Percentiles rank a stretch among this genome's conserved stretches.
Evolutionary conservation across 2,329 filamentous ascomycete species (phyloP).

Genomic region (Clonostachys rhizophaga): DNA sequence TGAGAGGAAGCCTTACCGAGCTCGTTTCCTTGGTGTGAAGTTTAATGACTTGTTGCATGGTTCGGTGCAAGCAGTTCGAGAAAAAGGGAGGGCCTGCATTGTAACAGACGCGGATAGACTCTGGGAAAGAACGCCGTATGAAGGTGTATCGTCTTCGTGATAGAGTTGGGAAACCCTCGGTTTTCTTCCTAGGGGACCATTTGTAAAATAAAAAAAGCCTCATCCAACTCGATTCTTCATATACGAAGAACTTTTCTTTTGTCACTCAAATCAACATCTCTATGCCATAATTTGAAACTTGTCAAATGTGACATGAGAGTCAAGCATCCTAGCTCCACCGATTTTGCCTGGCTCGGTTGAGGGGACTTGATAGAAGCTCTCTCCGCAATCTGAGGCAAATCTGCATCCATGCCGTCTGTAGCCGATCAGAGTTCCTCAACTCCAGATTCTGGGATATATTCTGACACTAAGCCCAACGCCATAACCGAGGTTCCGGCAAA

Average conservation of each 20-base stretch:
- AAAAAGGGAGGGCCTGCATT: slow-evolving; percentile 27
- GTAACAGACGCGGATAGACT: slow-evolving; percentile 34
- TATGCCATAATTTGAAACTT: too few species aligned
- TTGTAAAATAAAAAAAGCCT: slow-evolving; percentile 37
- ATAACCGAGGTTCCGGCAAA: too few species aligned
- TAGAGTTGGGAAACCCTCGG: slow-evolving; percentile 25
- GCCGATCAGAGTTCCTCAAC: not conserved
- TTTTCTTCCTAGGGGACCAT: slow-evolving; percentile 24
- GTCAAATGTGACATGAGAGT: too few species aligned
- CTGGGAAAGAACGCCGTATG: slow-evolving; percentile 15
- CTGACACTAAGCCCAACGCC: not conserved
- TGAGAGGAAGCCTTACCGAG: slow-evolving; percentile 18
- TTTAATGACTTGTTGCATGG: slow-evolving; percentile 15
- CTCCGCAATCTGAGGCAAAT: too few species aligned
- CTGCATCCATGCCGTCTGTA: not conserved
- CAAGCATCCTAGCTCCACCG: too few species aligned
- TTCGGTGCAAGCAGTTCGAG: slow-evolving; percentile 16
- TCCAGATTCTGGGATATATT: not conserved
- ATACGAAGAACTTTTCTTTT: slow-evolving; percentile 19
- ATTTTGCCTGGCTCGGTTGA: too few species aligned
- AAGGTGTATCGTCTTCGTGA: slow-evolving; percentile 22
- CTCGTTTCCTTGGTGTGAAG: slow-evolving; percentile 15
- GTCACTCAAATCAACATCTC: slow-evolving; percentile 3
- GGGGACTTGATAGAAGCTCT: too few species aligned
- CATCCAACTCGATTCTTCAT: slow-evolving; percentile 30